Percentiles rank a stretch among this genome's conserved stretches.
Evolutionary conservation across 2,329 filamentous ascomycete species (phyloP).

Genomic region (Metarhizium album): DNA sequence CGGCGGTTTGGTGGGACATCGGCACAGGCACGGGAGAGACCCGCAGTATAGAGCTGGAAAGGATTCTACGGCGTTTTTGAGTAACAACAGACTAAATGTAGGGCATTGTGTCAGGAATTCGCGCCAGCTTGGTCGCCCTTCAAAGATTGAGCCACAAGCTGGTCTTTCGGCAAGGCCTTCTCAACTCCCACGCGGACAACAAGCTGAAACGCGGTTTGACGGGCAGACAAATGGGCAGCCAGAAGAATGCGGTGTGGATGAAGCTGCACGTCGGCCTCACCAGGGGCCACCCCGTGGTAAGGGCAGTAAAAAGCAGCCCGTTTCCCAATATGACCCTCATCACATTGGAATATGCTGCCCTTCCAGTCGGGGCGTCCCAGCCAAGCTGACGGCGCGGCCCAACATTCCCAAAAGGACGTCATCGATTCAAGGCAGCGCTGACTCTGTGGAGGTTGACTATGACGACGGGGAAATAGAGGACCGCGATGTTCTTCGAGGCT

Average conservation of each 20-base stretch:
- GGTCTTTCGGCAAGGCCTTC: neutral
- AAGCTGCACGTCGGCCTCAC: neutral
- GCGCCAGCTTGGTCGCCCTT: neutral
- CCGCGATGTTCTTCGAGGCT: slow-evolving; percentile 41
- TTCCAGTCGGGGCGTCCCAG: slow-evolving; percentile 15
- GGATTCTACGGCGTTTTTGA: neutral
- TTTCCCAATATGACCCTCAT: slow-evolving; percentile 9
- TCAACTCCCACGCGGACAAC: neutral
- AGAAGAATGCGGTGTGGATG: neutral
- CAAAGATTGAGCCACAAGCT: neutral
- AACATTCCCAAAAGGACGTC: slow-evolving; percentile 26
- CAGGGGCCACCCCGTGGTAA: neutral
- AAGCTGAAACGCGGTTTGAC: neutral
- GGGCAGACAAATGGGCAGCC: neutral
- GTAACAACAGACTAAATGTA: neutral
- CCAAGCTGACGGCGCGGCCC: slow-evolving; percentile 17
- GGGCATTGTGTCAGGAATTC: neutral
- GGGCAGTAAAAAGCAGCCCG: neutral
- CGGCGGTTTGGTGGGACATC: neutral
- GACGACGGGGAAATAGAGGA: slow-evolving; percentile 32
- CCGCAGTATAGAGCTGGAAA: neutral
- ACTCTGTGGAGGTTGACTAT: slow-evolving; percentile 16
- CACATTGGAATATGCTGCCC: slow-evolving; percentile 18
- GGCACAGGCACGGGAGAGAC: neutral
- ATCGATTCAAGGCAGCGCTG: slow-evolving; percentile 18